Base-by-base conservation (phyloP, 2,329 filamentous ascomycete species). In the Aspergillus ochraceus region DNA sequence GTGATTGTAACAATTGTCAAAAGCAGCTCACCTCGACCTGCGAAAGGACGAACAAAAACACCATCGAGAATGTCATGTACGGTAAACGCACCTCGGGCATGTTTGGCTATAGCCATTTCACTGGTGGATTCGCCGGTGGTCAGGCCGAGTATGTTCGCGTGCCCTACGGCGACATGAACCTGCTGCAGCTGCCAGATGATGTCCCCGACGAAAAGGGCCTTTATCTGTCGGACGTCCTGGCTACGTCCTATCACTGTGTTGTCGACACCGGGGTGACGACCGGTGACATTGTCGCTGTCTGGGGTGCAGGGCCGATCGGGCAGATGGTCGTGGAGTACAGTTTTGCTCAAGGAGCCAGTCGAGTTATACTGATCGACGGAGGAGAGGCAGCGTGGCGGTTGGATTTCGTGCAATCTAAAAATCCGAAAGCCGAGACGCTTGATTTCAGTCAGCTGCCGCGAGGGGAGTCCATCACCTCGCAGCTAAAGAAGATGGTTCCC, bases 131-230 rank as follows among this genome's bases (percentile, higher is more conserved):
- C 71, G 91, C 91, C 0, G 91, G 92, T 52, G 92, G 92, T 0
- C 92, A 96, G 75, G 90, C 91, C 4, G 92, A 96, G 77, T 96
- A 92, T 69, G 88, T 93, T 0, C 85, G 92, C 8, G 91, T 96
- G 8, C 91, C 92, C 0, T 85, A 88, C 30, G 92, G 87, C 29
- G 90, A 95, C 67, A 87, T 91, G 60, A 96, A 96, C 70, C 80
- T 96, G 22, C 81, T 96, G 12, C 86, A 88, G 68, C 85, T 96
- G 6, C 92, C 92, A 1, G 87, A 90, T 56, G 84, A 84, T 65
- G 88, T 96, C 0, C 90, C 91, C 0, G 92, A 96, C 70, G 92
- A 96, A 80, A 92, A 94, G 78, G 90, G 79, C 10, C 81, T 96
- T 1, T 96, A 86, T 74, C 82, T 96, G 1, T 92, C 89, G 1